These are phyloP conservation scores for Venustampulla echinocandica DNA, from an alignment of 495 filamentous ascomycete genomes.

Conservation along the genomic window DNA sequence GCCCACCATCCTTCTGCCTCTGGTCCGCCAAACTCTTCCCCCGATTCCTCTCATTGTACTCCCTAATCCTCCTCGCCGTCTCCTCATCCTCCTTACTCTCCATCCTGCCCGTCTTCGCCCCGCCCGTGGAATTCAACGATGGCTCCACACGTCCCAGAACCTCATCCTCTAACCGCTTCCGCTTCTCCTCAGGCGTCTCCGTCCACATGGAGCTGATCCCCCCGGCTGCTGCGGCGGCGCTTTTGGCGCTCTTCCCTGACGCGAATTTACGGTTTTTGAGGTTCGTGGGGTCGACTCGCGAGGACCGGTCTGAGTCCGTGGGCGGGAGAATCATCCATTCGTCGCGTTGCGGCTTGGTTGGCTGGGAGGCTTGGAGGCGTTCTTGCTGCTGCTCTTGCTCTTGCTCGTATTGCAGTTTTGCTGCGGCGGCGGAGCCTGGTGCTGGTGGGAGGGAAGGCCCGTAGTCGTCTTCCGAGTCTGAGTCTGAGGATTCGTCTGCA, in stretches of 20 bases:
- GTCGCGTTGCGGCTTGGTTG: slow-evolving; percentile 54
- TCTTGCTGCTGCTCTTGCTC: slow-evolving; percentile 2
- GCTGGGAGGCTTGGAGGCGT: slow-evolving; percentile 19
- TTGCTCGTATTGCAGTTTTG: not conserved
- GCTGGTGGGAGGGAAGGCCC: slow-evolving; percentile 71
- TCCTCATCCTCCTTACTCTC: slow-evolving; percentile 23
- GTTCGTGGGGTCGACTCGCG: slow-evolving; percentile 76
- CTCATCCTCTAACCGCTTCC: slow-evolving; percentile 68
- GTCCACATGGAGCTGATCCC: slow-evolving; percentile 67
- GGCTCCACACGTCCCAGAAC: slow-evolving; percentile 63
- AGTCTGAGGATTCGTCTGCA: slow-evolving; percentile 19
- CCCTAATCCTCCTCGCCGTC: slow-evolving; percentile 45
- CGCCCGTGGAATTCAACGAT: slow-evolving; percentile 15
- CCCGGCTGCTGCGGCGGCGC: slow-evolving; percentile 28
- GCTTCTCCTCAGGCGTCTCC: slow-evolving; percentile 84
- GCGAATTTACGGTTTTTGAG: slow-evolving; percentile 78
- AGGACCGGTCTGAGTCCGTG: slow-evolving; percentile 47
- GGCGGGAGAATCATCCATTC: slow-evolving; percentile 95
- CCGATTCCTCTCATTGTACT: slow-evolving; percentile 49
- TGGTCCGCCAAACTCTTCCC: slow-evolving; percentile 57
- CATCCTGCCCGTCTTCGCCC: slow-evolving; percentile 4
- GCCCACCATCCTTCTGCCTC: slow-evolving; percentile 26
- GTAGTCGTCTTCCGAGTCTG: slow-evolving; percentile 41
- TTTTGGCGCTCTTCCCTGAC: slow-evolving; percentile 53
- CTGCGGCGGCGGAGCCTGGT: slow-evolving; percentile 25